Base-by-base conservation (phyloP, 805 yeast genomes). In the Peterozyma toletana region DNA sequence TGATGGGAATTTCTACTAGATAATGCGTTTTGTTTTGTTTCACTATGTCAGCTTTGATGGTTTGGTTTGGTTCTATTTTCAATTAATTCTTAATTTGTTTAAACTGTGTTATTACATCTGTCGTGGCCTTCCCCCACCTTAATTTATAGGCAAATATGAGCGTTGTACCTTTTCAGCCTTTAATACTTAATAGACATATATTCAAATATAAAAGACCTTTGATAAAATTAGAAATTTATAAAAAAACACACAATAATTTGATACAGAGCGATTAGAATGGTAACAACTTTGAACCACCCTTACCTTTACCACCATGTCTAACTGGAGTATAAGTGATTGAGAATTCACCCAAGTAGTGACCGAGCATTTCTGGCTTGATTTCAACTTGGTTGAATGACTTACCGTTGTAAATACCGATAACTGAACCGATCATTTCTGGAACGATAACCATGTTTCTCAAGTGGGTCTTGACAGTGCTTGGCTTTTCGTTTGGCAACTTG, bases 301-400 rank as follows among this genome's bases (percentile, higher is more conserved):
- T 75, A 83, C 90, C 95, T 64, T 95, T 90, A 80, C 93, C 84
- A 84, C 97, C 97, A 82, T 95, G 99, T 82, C 95, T 88, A 71
- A 91, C 97, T 70, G 99, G 99, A 74, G 96, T 86, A 83, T 93
- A 93, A 64, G 99, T 80, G 77, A 93, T 93, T 67, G 99, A 91
- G 88, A 93, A 93, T 81, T 93, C 99, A 79, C 97, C 99, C 66
- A 93, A 86, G 95, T 93, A 93, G 86, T 91, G 96, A 71, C 99
- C 98, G 70, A 91, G 90, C 99, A 93, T 93, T 81, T 93, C 99
- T 67, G 99, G 96, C 75, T 79, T 89, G 77, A 93, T 78, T 76
- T 93, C 99, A 73, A 93, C 96, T 64, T 83, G 86, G 95, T 91
- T 91, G 95, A 93, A 93, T 63, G 79, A 87, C 81, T 93, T 93